Base-by-base conservation (phyloP, 192 early-diverging fungal species). In the Spizellomyces sp. region DNA sequence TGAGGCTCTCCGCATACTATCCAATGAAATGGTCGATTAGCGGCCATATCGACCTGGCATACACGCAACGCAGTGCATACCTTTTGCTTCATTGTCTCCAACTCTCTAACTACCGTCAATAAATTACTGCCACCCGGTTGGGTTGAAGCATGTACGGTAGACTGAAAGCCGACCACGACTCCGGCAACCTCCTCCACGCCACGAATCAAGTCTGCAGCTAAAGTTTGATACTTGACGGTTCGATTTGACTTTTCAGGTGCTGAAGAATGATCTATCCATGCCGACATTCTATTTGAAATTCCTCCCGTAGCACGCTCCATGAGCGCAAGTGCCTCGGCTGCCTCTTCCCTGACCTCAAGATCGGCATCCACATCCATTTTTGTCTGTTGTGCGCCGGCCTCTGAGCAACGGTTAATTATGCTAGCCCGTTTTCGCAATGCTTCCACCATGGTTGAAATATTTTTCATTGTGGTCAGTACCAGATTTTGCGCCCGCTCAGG, bases 161-260 rank as follows among this genome's bases (percentile, higher is more conserved):
- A 17, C 6, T 45, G 66, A 44, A 42, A 27, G 12, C 57, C 68
- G 12, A 77, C 36, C 5, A 45, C 21, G 9, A 77, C 43, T 36
- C 76, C 76, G 22, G 70, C 70, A 41, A 73, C 60, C 21, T 68
- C 67, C 48, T 77, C 76, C 22, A 77, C 50, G 17, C 41, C 36
- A 12, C 65, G 58, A 15, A 79, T 12, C 45, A 79, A 27, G 15
- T 76, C 74, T 17, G 45, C 42, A 10, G 69, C 75, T 6, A 79
- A 48, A 7, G 65, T 47, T 44, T 67, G 48, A 58, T 66, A 68
- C 41, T 46, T 57, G 8, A 45, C 55, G 57, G 19, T 10, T 22
- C 54, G n/a, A 5, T 17, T 60, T 27, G 36, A 46, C 19, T 4
- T 12, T 12, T 7, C 64, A 6, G 19, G 45, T 41, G 14, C 54